Evolutionary conservation across 192 early-diverging fungal species (phyloP).

Genomic region (Linnemannia elongata): DNA sequence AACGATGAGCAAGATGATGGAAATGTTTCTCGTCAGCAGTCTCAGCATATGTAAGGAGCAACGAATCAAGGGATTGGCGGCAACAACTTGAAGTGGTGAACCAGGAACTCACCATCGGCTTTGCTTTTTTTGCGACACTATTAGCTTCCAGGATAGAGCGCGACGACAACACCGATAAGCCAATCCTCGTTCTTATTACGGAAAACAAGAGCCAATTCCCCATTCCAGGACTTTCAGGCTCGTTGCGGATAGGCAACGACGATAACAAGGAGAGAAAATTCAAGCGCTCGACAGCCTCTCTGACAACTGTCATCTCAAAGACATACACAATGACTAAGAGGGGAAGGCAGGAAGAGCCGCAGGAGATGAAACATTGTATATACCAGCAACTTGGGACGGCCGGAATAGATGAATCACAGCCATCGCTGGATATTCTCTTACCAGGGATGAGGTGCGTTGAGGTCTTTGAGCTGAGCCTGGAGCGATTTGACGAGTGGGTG

Average conservation of each 20-base stretch:
- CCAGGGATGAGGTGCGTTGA: constrained; percentile 32
- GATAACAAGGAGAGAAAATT: constrained; percentile 14
- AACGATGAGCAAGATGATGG: constrained; percentile 57
- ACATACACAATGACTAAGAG: not conserved
- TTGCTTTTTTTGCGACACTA: not conserved
- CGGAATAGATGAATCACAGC: not conserved
- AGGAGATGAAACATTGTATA: constrained; percentile 12
- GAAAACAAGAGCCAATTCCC: constrained; percentile 49
- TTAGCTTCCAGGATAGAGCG: constrained; percentile 39
- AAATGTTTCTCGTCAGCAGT: constrained; percentile 52
- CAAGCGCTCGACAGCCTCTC: not conserved
- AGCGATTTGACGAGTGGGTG: constrained; percentile 35
- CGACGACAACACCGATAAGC: constrained; percentile 15
- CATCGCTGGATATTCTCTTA: constrained; percentile 4
- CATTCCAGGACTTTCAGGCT: constrained; percentile 28
- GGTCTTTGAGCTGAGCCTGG: constrained; percentile 33
- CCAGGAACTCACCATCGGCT: not conserved
- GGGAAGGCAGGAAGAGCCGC: not conserved
- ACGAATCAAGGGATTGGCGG: not conserved
- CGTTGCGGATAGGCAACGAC: constrained; percentile 25
- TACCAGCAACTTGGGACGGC: constrained; percentile 2
- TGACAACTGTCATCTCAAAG: constrained; percentile 13
- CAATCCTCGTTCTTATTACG: constrained; percentile 20
- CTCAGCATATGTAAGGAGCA: constrained; percentile 45
- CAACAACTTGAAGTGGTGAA: not conserved